Evolutionary conservation across 495 filamentous ascomycete species (phyloP).

Genomic region (Aspergillus panamensis): DNA sequence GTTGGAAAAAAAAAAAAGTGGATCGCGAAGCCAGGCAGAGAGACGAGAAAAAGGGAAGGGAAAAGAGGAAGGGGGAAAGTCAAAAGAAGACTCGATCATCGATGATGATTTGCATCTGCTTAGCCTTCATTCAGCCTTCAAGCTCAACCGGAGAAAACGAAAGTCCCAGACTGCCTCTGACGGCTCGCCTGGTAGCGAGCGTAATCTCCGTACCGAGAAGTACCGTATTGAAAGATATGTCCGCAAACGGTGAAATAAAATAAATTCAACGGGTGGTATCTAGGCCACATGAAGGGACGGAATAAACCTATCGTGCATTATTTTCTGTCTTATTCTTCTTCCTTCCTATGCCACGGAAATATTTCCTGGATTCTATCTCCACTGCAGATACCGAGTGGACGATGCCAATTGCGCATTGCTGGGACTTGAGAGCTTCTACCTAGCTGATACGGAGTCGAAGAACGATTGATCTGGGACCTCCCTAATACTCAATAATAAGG

Average conservation of each 20-base stretch:
- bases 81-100: constrained; percentile 4
- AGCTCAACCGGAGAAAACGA: too few species aligned
- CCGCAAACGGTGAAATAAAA: constrained; percentile 8
- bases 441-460: too few species aligned
- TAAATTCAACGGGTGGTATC: background rate
- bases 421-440: too few species aligned
- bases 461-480: background rate
- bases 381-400: too few species aligned
- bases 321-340: too few species aligned
- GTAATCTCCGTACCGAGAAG: background rate
- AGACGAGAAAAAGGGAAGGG: background rate
- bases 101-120: constrained; percentile 16
- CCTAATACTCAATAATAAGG: background rate
- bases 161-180: constrained; percentile 6
- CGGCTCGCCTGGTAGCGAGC: constrained; percentile 1
- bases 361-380: too few species aligned
- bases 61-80: background rate
- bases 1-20: background rate
- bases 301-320: too few species aligned
- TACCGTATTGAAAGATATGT: constrained; percentile 14
- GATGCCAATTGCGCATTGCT: too few species aligned
- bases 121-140: background rate
- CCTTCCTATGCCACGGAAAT: too few species aligned
- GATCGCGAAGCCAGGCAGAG: background rate
- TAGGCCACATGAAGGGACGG: background rate